Evolutionary conservation across 2,329 filamentous ascomycete species (phyloP), one percentile per base, ranked within the genome.

Genomic region (Claviceps maximensis): DNA sequence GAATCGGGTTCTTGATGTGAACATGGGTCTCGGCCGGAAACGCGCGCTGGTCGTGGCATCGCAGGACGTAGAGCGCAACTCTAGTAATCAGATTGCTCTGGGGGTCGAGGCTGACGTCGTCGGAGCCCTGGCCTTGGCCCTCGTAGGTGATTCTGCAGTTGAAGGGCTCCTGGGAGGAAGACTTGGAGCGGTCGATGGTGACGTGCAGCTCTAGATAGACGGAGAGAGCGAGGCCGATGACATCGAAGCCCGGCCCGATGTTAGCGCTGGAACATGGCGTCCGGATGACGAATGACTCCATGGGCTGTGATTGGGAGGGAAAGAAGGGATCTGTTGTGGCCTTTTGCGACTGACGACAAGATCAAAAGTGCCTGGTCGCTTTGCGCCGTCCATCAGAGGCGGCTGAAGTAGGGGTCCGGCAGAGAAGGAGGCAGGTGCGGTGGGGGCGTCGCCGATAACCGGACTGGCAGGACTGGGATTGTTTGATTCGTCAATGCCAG

Each of bases 201-300:
- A 97, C 86, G 58, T 83, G 79, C 53, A 97, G 76, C 73, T 96
- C 90, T 58, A 98, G 86, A 73, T 91, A 95, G 69, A 96, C 83
- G 59, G 89, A 95, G 60, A 98, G 78, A 9, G 91, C 91, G 57
- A 98, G 84, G 60, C 93, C 89, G 67, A 97, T 95, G 62, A 96
- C 91, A 75, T 98, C 91, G 76, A 97, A 98, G 55, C 91, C 91
- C 49, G 91, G 91, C 60, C 89, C 91, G 66, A 97, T 96, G 75
- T 97, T 97, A 72, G 91, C 91, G 57, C 90, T 96, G 56, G 91
- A 97, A 74, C 88, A 94, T 59, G 91, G 91, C 57, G 89, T 88
- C 71, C 79, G 82, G 75, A 89, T 87, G 60, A 78, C 73, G 69
- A 86, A 84, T 52, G 79, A 80, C 64, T 82, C 77, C 72, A 76